Evolutionary conservation across 257 asterid genomes (phyloP), one percentile per base, ranked within the genome.

Genomic region (Nemophila menziesii): DNA sequence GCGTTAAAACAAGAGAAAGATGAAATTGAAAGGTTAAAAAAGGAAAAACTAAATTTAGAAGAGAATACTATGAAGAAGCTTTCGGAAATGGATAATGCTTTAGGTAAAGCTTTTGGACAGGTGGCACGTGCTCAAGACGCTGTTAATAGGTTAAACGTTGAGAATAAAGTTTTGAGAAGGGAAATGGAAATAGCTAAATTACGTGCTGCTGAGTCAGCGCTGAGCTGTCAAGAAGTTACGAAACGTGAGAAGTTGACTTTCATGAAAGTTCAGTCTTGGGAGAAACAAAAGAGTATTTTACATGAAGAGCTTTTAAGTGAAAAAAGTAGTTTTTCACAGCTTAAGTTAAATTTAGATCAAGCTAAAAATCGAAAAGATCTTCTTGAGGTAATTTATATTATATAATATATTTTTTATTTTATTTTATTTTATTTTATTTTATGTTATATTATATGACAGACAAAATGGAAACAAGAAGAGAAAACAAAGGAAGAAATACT

Each of bases 1-100:
- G 66, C 82, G 8, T 92, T 90, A 11, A 70, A 70, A 77, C 99
- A 72, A 40, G 99, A 90, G 73, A 90, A 70, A 66, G 99, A 79
- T 51, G 99, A 85, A 65, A 78, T 75, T 22, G 99, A 79, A 66
- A 67, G 75, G 78, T 77, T 82, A 42, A 86, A 71, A 86, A 90
- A 73, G 60, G 99, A 90, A 61, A 85, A 79, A 69, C 77, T 72
- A 52, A 56, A 59, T 16, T 60, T 75, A 55, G 96, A 90, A 54
- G 75, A 85, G 54, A 77, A 57, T 68, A 82, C 92, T 4, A 59
- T 75, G 75, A 90, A 85, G 38, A 86, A 90, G 52, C 82, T 85
- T 17, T 51, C 72, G 0, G 99, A 90, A 77, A 85, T 85, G 94
- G 92, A 82, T 58, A 85, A 59, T 42, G 96, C 99, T 33, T 49